Conservation (phyloP, 495 filamentous ascomycete species). For the Rusavskia elegans region DNA sequence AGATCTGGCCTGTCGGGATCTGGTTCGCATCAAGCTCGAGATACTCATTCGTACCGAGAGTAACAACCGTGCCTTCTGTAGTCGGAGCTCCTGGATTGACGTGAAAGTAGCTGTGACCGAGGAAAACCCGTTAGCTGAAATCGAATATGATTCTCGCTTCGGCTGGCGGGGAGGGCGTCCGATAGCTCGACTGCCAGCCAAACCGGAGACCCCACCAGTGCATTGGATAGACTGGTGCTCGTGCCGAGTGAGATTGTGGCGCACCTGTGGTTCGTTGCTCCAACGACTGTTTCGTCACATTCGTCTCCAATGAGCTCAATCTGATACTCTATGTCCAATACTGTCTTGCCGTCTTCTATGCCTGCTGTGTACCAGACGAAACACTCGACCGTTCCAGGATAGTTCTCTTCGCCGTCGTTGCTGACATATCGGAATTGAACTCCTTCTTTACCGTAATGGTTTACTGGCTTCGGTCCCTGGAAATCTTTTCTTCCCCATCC, state of each 20-base stretch:
- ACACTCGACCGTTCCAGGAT: slow-evolving; percentile 67
- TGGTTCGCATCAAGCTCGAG: slow-evolving; percentile 55
- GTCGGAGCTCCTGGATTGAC: slow-evolving; percentile 43
- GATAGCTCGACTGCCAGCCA: too few relatives aligned
- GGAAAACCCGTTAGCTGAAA: too few relatives aligned
- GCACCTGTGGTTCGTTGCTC: slow-evolving; percentile 89
- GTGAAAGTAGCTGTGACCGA: slow-evolving; percentile 68
- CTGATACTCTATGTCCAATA: slow-evolving; percentile 78
- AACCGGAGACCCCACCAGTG: too few relatives aligned
- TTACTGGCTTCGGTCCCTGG: slow-evolving; percentile 52
- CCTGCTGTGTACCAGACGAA: slow-evolving; percentile 63
- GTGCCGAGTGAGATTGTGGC: too few relatives aligned
- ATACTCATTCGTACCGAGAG: slow-evolving; percentile 53
- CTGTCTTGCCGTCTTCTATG: slow-evolving; percentile 50
- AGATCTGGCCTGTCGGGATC: slow-evolving; percentile 39
- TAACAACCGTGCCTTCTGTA: slow-evolving; percentile 60
- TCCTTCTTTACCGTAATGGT: slow-evolving; percentile 55
- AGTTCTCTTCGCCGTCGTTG: slow-evolving; percentile 67
- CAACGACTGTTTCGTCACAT: slow-evolving; percentile 73
- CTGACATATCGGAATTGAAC: slow-evolving; percentile 59
- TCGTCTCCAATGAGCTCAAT: slow-evolving; percentile 61
- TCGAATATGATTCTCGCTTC: too few relatives aligned
- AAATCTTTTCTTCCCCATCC: slow-evolving; percentile 82
- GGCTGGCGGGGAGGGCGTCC: too few relatives aligned
- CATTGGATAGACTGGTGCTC: too few relatives aligned